Base-by-base conservation (phyloP, 2,329 filamentous ascomycete genomes). In the Penicillium sp. region DNA sequence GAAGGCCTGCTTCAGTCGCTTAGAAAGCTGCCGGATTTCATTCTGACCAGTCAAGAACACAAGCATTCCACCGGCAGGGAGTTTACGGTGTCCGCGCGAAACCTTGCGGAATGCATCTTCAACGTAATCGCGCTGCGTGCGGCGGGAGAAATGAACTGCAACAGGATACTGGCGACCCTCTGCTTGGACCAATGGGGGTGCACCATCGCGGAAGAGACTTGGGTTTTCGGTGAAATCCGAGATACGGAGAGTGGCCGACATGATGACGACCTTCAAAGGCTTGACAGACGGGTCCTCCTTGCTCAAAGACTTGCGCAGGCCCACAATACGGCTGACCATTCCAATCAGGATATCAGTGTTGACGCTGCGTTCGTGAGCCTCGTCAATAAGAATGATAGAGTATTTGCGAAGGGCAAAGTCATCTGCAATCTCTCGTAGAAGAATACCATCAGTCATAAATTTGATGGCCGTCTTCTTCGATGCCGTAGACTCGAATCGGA, bases 291-390 rank as follows among this genome's bases (percentile, higher is more conserved):
- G 78, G 58, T 94, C 84, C 71, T 94, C 88, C 58, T 83, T 78
- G 8, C 85, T 84, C 76, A 97, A 82, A 38, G 90, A 85, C 51
- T 88, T 84, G 57, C 94, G 85, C 52, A 97, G 78, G 64, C 91
- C 90, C 46, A 97, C 90, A 34, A 97, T 92, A 68, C 93, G 86
- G 69, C 92, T 97, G 16, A 97, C 85, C 86, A 99, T 95, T 49
- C 94, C 94, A 63, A 99, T 92, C n/a, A 99, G 78, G 39, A 99
- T 95, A 72, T 99, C 95, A 0, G 95, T 99, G 69, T 99, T 97
- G 66, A 97, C 90, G 67, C 92, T 97, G 66, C 95, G 85, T 73
- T 99, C 94, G 77, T 99, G 94, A 1, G 94, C 94, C 75, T 99
- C 94, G 67, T 99, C 94, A 58, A 99, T 93, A 47, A 99, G 85